Evolutionary conservation across 2,329 filamentous ascomycete species (phyloP), one percentile per base, ranked within the genome.

Genomic region (Colletotrichum orchidophilum): DNA sequence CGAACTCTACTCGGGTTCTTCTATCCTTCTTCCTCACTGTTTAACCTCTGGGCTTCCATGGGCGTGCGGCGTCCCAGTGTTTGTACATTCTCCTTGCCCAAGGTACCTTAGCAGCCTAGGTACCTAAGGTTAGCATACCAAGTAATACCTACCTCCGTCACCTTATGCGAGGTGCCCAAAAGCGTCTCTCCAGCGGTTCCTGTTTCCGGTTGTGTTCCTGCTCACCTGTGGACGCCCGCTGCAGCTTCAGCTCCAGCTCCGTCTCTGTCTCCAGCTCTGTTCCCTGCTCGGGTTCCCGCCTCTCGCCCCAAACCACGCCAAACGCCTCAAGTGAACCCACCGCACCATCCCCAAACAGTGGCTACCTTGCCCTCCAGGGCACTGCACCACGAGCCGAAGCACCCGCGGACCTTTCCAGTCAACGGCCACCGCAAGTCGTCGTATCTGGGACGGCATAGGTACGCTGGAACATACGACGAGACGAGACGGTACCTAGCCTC

Each of bases 401-500:
- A 69, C 58, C 69, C 64, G 69, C 69, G 33, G 33, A 67, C 39
- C 52, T 49, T 60, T 46, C 39, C 24, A 61, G 59, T 27, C 42
- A 71, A 68, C 53, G 66, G 66, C 60, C 60, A 64, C 60, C 66
- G 31, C 3, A n/a, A 46, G 18, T 46, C 15, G 50, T 53, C 50
- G 49, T 66, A 58, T 71, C 58, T 71, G 58, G 68, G 63, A 68
- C 58, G 57, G n/a, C n/a, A n/a, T n/a, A 71, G 61, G n/a, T 70
- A 68, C 50, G 50, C 57, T 54, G 50, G 57, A 62, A 71, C 60
- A 52, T 63, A 58, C 42, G 57, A 67, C 58, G 26, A 60, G 12
- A 57, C 57, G 55, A 31, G 59, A 61, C 61, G 53, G 33, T 58
- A 65, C 66, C 33, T 65, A 12, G 52, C 21, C 18, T n/a, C 26